Base-by-base conservation (phyloP, 2,329 filamentous ascomycete genomes). In the Fusarium dlaminii region DNA sequence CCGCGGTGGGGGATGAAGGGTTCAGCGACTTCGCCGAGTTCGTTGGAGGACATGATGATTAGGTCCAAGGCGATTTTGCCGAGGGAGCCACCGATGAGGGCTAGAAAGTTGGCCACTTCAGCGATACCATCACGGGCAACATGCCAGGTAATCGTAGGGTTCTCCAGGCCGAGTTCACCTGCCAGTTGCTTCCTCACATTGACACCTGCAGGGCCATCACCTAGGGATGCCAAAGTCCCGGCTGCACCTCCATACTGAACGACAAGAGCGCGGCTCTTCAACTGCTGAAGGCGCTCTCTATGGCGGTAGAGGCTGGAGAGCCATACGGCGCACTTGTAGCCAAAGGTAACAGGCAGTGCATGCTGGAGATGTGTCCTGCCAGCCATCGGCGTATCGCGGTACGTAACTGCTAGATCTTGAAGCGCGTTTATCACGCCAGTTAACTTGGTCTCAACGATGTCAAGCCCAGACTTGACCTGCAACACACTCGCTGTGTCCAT, bases 181-280 rank as follows among this genome's bases (percentile, higher is more conserved):
- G 88, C 88, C 51, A 90, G 80, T 6, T 83, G 81, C 51, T 84
- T 84, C 4, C 87, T 82, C 3, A 89, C 87, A 2, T 82, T 80
- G 1, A 90, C 77, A 1, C 87, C 88, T 11, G 83, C 82, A 2
- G 81, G 79, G 0, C 87, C 87, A 18, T 48, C 39, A 0, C 55
- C 55, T 1, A 90, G 76, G 2, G 87, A 88, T 0, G 88, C 88
- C 15, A 90, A 77, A 0, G 88, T 88, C 0, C 88, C 88, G 1
- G 87, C 87, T 6, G 88, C 88, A 34, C 88, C 88, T 13, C 88
- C 88, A 62, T 88, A 90, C 60, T 90, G 88, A 0, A 89, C 87
- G 34, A 89, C 79, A 6, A 90, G 76, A 40, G 83, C 82, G 8
- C 87, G 83, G 2, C 80, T 73, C 55, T 84, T 82, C 8, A 90